These are phyloP conservation scores for Cenchrus americanus DNA, from an alignment of 176 grass and related monocot genomes.

Conservation along the genomic window DNA sequence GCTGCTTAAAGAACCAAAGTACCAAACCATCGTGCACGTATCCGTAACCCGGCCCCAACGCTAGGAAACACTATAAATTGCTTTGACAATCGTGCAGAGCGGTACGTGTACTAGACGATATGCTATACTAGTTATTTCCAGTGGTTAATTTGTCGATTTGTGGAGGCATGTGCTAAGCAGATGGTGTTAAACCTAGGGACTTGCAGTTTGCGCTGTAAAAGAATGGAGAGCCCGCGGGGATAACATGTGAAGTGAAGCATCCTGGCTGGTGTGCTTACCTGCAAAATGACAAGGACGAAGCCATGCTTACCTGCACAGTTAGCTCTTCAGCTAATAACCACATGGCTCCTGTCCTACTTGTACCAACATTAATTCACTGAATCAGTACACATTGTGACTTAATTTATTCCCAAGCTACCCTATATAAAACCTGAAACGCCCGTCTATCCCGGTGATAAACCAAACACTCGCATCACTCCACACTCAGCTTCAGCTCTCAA, in stretches of 20 bases:
- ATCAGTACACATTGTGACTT: background rate
- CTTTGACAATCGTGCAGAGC: too few species aligned
- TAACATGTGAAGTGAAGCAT: background rate
- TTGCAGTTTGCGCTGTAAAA: background rate
- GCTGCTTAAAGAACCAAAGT: conserved; percentile 22
- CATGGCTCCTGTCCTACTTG: background rate
- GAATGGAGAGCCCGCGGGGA: background rate
- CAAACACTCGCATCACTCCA: background rate
- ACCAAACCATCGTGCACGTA: background rate
- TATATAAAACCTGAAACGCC: conserved; percentile 30
- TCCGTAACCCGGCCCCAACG: background rate
- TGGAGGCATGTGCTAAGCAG: background rate
- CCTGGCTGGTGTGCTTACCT: background rate
- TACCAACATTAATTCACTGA: background rate
- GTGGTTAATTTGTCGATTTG: background rate
- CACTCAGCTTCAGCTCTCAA: background rate
- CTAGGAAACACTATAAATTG: background rate
- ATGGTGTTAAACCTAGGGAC: conserved; percentile 39
- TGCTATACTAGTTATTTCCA: background rate
- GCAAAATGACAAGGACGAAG: background rate
- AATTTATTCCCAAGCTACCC: background rate
- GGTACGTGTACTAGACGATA: background rate
- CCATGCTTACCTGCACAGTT: background rate
- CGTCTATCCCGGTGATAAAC: background rate
- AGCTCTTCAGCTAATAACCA: background rate